A percentile compares a stretch with the other conserved stretches of the same genome.
These are phyloP conservation scores for Nakazawaea holstii DNA, from an alignment of 805 yeast genomes.

Conservation along the genomic window DNA sequence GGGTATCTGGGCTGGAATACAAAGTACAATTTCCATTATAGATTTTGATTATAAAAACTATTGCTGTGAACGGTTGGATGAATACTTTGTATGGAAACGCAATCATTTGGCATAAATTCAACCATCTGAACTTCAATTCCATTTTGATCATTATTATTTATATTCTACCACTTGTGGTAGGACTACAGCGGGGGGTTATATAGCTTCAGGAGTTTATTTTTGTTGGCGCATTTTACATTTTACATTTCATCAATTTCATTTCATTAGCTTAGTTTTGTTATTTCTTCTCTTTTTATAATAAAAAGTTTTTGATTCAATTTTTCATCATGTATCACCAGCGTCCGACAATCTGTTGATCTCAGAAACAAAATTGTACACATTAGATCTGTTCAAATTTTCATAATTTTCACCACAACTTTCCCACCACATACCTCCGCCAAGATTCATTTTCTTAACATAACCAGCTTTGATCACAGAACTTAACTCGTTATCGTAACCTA, in stretches of 20 bases:
- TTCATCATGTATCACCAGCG: background rate
- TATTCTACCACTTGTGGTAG: too few relatives aligned
- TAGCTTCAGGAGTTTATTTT: too few relatives aligned
- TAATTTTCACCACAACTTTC: slow-evolving; percentile 75
- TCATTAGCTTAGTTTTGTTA: too few relatives aligned
- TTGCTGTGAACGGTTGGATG: slow-evolving; percentile 53
- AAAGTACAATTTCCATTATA: slow-evolving; percentile 59
- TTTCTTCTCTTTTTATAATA: too few relatives aligned
- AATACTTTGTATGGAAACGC: slow-evolving; percentile 66
- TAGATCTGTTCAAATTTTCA: slow-evolving; percentile 27
- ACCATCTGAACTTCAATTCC: too few relatives aligned
- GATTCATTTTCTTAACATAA: slow-evolving; percentile 38
- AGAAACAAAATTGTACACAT: slow-evolving; percentile 41
- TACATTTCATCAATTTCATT: too few relatives aligned
- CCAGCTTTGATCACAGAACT: slow-evolving; percentile 53
- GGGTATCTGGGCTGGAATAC: slow-evolving; percentile 83
- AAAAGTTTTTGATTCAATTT: too few relatives aligned
- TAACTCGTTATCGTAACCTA: slow-evolving; percentile 62
- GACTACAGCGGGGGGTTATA: too few relatives aligned
- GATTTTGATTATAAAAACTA: slow-evolving; percentile 68
- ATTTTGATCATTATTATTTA: too few relatives aligned
- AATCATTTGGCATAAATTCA: slow-evolving; percentile 5
- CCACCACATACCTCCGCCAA: slow-evolving; percentile 96
- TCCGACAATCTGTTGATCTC: slow-evolving; percentile 20
- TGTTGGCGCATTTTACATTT: background rate